Conservation (phyloP, 768 basidiomycete species). For the Lactarius psammicola region DNA sequence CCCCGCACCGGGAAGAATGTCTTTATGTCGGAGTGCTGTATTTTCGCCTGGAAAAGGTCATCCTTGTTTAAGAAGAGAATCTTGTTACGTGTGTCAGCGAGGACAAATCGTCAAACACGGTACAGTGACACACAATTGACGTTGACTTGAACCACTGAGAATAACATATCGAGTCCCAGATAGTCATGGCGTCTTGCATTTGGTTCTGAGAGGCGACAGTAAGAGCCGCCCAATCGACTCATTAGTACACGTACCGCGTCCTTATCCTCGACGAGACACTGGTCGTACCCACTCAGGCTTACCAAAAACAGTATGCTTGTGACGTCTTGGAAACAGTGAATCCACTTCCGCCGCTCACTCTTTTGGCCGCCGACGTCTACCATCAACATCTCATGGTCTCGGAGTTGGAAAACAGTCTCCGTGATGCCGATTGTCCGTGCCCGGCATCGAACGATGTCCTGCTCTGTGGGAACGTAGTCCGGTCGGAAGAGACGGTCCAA, state of each 20-base stretch:
- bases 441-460: slow-evolving; percentile 84
- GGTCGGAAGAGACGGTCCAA: slow-evolving; percentile 79
- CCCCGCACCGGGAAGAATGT: slow-evolving; percentile 75
- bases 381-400: slow-evolving; percentile 85
- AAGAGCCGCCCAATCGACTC: background rate
- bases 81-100: slow-evolving; percentile 34
- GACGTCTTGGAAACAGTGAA: slow-evolving; percentile 93
- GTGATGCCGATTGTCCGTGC: slow-evolving; percentile 91
- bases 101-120: background rate
- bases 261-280: slow-evolving; percentile 89
- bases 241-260: slow-evolving; percentile 63
- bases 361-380: slow-evolving; percentile 95
- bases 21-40: slow-evolving; percentile 77
- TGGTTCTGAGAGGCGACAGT: slow-evolving; percentile 62
- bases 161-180: slow-evolving; percentile 98
- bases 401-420: slow-evolving; percentile 78
- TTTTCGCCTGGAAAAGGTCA: slow-evolving; percentile 87
- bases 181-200: slow-evolving; percentile 99
- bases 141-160: slow-evolving; percentile 97
- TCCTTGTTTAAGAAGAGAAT: slow-evolving; percentile 96
- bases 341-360: slow-evolving; percentile 91
- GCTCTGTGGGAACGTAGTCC: slow-evolving; percentile 70
- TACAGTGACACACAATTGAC: slow-evolving; percentile 59
- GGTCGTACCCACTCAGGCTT: slow-evolving; percentile 90
- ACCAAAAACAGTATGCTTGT: slow-evolving; percentile 91